Evolutionary conservation across 2,329 filamentous ascomycete species (phyloP), one percentile per base, ranked within the genome.

Genomic region (Penicillium sp.): DNA sequence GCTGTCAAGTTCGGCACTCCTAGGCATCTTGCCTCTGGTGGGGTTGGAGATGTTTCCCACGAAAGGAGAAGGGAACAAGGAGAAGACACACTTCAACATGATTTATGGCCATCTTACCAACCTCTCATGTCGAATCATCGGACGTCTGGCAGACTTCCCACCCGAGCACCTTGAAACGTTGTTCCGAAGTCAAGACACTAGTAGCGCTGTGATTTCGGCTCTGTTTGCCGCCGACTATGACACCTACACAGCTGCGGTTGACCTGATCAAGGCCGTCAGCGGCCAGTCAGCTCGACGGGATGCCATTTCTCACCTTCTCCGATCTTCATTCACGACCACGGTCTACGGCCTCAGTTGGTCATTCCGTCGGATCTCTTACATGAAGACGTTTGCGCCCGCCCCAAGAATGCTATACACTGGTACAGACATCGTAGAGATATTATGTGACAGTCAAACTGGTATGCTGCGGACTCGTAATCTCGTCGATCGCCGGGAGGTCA

Each of bases 261-360:
- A 92, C 62, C 78, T 97, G 29, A 82, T 97, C 61, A 96, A 96
- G 73, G 85, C 85, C 35, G 84, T 93, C 65, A 94, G 90, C 35
- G 84, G 83, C 9, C 85, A 95, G 71, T 81, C 82, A 51, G 81
- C 79, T 57, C 78, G 85, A 54, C 76, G 81, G 59, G 84, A 87
- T 61, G 85, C 85, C 16, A 75, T 89, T 14, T 81, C 81, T 43
- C 80, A 86, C 64, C 72, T 88, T n/a, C 68, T 87, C n/a, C 75
- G 78, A 47, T 76, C 77, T 0, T 82, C 82, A 59, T 85, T 84
- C 60, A 76, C 74, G 14, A 81, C 79, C n/a, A 81, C 81, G 4
- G 74, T 88, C 56, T 76, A 78, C 52, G 81, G 82, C 4, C 74
- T 87, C 24, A 81, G 80, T 24, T 80, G 81, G 67, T 81, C 83